Evolutionary conservation across 768 basidiomycete genomes (phyloP).

Genomic region (Crassisporium funariophilum): DNA sequence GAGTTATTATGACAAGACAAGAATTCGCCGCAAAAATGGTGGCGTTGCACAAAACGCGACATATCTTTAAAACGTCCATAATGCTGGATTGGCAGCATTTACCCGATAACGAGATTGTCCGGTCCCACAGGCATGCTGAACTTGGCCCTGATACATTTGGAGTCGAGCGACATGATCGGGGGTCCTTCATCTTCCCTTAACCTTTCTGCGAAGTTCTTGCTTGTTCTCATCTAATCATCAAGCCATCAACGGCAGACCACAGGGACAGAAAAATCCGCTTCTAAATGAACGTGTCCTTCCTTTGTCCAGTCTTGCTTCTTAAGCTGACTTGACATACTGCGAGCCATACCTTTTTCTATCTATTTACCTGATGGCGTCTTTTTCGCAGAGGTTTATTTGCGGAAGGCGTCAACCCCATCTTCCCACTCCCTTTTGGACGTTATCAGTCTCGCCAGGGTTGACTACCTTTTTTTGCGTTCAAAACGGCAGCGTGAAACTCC

Average conservation of each 20-base stretch:
- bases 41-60: too few relatives aligned
- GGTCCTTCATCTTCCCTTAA: conserved; percentile 19
- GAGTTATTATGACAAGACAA: too few relatives aligned
- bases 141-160: conserved; percentile 1
- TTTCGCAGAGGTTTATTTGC: conserved; percentile 15
- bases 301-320: conserved; percentile 27
- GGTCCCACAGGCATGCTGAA: too few relatives aligned
- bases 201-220: conserved; percentile 15
- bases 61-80: too few relatives aligned
- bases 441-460: conserved; percentile 8
- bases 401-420: conserved; percentile 20
- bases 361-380: conserved; percentile 17
- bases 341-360: conserved; percentile 30
- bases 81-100: too few relatives aligned
- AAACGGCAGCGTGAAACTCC: conserved; percentile 11
- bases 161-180: conserved; percentile 25
- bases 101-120: too few relatives aligned
- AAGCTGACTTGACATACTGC: conserved; percentile 37
- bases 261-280: conserved; percentile 22
- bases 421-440: conserved; percentile 8
- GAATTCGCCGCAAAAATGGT: too few relatives aligned
- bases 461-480: conserved; percentile 10
- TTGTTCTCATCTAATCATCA: conserved; percentile 18
- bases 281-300: conserved; percentile 29
- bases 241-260: conserved; percentile 29